phyloP scores from a whole-genome alignment of 2,329 filamentous ascomycete species.

The Cladosporium oxysporum region DNA sequence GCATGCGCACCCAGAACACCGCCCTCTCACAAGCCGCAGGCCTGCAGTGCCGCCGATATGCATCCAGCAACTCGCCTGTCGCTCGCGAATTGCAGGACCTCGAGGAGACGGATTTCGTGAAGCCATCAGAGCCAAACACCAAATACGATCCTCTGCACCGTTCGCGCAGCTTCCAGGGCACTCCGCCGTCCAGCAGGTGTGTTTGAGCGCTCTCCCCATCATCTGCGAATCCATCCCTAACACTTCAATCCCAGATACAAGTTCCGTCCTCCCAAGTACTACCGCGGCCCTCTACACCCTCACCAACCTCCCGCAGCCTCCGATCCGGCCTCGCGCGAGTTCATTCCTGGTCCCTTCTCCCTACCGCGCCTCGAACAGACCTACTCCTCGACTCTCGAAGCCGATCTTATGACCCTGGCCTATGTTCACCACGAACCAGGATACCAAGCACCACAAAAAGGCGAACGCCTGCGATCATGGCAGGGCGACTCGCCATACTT shows the following conservation, averaged over 20 bases:
- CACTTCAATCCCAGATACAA: slow-evolving; percentile 64
- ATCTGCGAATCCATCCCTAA: slow-evolving; percentile 21
- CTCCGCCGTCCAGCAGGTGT: slow-evolving; percentile 57
- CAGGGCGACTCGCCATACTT: slow-evolving; percentile 90
- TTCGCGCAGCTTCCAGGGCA: slow-evolving; percentile 44
- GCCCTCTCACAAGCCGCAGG: slow-evolving; percentile 25
- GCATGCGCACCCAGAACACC: slow-evolving; percentile 27
- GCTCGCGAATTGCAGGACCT: slow-evolving; percentile 40
- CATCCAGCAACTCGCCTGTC: slow-evolving; percentile 27
- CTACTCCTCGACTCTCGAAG: slow-evolving; percentile 79
- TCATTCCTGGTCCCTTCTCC: slow-evolving; percentile 87
- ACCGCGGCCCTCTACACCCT: slow-evolving; percentile 89
- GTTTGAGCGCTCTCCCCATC: background rate
- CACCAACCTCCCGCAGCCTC: slow-evolving; percentile 85
- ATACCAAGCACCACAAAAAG: slow-evolving; percentile 58
- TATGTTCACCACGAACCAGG: slow-evolving; percentile 87
- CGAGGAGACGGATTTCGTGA: slow-evolving; percentile 51
- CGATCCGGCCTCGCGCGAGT: slow-evolving; percentile 84
- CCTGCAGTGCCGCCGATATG: slow-evolving; percentile 34
- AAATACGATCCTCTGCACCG: slow-evolving; percentile 37
- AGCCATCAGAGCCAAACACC: slow-evolving; percentile 21
- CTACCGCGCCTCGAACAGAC: slow-evolving; percentile 86
- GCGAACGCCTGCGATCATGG: slow-evolving; percentile 77
- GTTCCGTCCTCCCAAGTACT: slow-evolving; percentile 90
- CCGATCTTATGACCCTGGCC: slow-evolving; percentile 84